Percentiles rank a stretch among this genome's conserved stretches.
phyloP scores from a whole-genome alignment of 73 alveolate genomes.

The Paramecium pentaurelia region DNA sequence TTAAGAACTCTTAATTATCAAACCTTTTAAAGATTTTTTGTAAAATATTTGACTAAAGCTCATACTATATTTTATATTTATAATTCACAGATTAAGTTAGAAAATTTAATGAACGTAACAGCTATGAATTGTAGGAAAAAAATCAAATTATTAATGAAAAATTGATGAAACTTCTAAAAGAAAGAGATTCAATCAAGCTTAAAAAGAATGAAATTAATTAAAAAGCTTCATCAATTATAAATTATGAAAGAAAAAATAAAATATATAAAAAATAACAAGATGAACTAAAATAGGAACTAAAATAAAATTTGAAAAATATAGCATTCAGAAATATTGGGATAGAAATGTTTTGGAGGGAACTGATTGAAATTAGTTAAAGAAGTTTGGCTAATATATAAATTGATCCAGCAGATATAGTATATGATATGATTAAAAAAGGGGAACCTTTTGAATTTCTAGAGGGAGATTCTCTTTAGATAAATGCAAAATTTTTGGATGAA shows the following conservation, averaged over 20 bases:
- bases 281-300: not conserved
- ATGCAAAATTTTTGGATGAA: not conserved
- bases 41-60: not conserved
- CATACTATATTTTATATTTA: not conserved
- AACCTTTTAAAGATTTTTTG: not conserved
- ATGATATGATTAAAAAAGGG: constrained; percentile 1
- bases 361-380: not conserved
- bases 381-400: not conserved
- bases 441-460: constrained; percentile 59
- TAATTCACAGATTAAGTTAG: not conserved
- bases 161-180: not conserved
- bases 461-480: constrained; percentile 41
- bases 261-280: not conserved
- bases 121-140: not conserved
- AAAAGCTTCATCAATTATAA: not conserved
- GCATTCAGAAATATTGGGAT: not conserved
- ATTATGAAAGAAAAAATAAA: not conserved
- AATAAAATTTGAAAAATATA: not conserved
- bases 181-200: not conserved
- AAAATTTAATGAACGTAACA: not conserved
- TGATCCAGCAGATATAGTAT: not conserved
- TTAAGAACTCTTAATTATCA: not conserved
- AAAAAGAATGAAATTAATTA: not conserved
- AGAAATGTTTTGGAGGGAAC: constrained; percentile 31
- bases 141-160: not conserved